Evolutionary conservation across 495 filamentous ascomycete genomes (phyloP).

Genomic region (Amphirosellinia nigrospora): DNA sequence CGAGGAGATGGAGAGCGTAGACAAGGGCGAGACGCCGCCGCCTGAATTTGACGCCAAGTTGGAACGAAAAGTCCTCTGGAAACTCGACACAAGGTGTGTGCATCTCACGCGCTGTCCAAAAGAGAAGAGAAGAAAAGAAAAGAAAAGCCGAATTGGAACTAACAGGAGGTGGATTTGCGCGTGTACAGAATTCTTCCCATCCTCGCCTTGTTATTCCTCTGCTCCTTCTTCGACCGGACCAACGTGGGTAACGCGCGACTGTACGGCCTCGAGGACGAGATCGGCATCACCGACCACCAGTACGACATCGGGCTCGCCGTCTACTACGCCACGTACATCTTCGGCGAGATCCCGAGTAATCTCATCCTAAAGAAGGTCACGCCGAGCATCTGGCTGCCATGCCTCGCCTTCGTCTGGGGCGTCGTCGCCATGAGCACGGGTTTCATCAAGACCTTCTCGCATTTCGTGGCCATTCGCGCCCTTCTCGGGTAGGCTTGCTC

Average conservation of each 20-base stretch:
- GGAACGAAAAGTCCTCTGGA: constrained; percentile 55
- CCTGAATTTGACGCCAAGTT: constrained; percentile 35
- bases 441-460: constrained; percentile 72
- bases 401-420: constrained; percentile 63
- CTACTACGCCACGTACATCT: constrained; percentile 63
- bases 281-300: constrained; percentile 67
- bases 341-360: constrained; percentile 81
- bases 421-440: constrained; percentile 70
- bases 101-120: not conserved
- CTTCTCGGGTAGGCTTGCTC: constrained; percentile 69
- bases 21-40: constrained; percentile 12
- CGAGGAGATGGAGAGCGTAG: constrained; percentile 31
- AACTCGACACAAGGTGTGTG: constrained; percentile 60
- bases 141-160: not conserved
- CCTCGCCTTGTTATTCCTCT: constrained; percentile 55
- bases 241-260: constrained; percentile 88
- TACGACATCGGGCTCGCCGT: constrained; percentile 69
- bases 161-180: not conserved
- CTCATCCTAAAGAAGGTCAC: constrained; percentile 77
- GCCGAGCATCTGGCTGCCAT: constrained; percentile 65
- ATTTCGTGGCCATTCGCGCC: constrained; percentile 77
- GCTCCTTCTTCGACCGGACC: constrained; percentile 76
- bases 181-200: constrained; percentile 52
- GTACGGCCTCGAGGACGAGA: constrained; percentile 67
- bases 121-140: too few relatives aligned